Evolutionary conservation across 1,284 basidiomycete species (phyloP), one percentile per base, ranked within the genome.

Genomic region (Cystobasidium pallidum): DNA sequence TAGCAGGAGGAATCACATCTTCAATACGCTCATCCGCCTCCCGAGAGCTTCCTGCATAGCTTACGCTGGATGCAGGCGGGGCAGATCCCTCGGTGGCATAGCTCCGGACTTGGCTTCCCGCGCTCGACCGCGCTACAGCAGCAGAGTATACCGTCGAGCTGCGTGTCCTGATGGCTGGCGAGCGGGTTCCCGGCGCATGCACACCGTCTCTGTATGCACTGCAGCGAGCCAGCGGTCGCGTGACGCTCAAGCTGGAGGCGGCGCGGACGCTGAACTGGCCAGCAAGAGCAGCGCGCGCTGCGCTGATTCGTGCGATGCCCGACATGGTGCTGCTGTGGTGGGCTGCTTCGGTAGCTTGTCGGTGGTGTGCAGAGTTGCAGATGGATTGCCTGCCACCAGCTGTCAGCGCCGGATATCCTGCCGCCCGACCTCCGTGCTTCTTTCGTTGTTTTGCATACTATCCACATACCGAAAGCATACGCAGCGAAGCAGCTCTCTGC

Each of bases 41-140:
- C n/a, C n/a, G n/a, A n/a, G n/a, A 39, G 39, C 32, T 59, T 39
- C 28, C 21, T 32, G 32, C 17, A 34, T 24, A n/a, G 30, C 58
- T 61, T 34, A 65, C 62, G n/a, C 43, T 51, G 8, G 30, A 30
- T 3, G 47, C 13, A 21, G 67, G 67, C 30, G 67, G 67, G 19
- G 67, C 36, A 2, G 67, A 70, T 19, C 67, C 67, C 34, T 70
- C 67, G 8, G 67, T 61, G 11, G 67, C 55, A 70, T 70, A 70
- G 57, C 49, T 41, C 19, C 65, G 21, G 26, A 13, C 28, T 36
- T 41, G 7, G 11, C 15, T 7, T 51, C 2, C 24, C 4, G n/a
- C 26, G 10, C n/a, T 57, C 54, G 10, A 57, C 8, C 32, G 34
- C 2, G n/a, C 32, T 34, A 32, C 8, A 26, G 49, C n/a, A 4